Evolutionary conservation across 1,284 basidiomycete species (phyloP).

Genomic region (Ceratobasidium sp.): DNA sequence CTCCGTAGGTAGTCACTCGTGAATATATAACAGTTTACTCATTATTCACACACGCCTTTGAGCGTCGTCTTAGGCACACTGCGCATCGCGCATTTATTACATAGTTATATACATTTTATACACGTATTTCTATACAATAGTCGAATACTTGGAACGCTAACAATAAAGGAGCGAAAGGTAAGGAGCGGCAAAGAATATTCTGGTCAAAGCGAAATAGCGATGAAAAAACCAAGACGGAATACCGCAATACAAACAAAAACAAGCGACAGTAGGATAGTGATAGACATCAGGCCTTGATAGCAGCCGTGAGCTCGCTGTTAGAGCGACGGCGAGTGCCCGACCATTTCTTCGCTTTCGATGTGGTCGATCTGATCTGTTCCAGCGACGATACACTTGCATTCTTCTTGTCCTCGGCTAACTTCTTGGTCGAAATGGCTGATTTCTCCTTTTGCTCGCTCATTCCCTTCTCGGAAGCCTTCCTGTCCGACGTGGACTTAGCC

Average conservation of each 20-base stretch:
- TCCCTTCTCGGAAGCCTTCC: neutral
- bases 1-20: no score
- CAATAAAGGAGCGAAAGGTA: neutral
- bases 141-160: neutral
- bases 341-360: conserved; percentile 28
- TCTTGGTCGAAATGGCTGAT: neutral
- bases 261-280: neutral
- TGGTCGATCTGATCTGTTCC: conserved; percentile 20
- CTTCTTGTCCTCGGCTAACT: neutral
- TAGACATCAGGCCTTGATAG: conserved; percentile 3
- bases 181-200: conserved; percentile 1
- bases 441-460: neutral
- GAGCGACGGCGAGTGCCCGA: conserved; percentile 4
- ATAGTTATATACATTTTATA: no score
- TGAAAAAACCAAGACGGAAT: neutral
- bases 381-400: neutral
- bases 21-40: no score
- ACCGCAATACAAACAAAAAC: neutral
- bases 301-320: conserved; percentile 9
- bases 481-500: neutral
- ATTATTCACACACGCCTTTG: no score
- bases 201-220: neutral
- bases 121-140: conserved; percentile 6
- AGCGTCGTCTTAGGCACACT: no score
- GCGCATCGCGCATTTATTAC: no score